These are phyloP conservation scores for Linum trigynum DNA, from an alignment of 345 rosid species.

Conservation along the genomic window DNA sequence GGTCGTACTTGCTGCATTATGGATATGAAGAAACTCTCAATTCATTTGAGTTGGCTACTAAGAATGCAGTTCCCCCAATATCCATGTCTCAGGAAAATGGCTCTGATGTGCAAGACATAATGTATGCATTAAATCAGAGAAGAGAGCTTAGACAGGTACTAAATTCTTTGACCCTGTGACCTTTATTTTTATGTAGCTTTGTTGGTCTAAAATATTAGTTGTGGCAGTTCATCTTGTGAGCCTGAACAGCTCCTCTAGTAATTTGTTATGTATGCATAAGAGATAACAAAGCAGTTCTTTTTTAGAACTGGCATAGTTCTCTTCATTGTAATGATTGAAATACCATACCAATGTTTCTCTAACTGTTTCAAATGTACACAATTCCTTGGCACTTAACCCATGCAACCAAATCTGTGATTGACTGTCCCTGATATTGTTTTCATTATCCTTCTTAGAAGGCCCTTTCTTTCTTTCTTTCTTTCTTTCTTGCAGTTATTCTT, in stretches of 20 bases:
- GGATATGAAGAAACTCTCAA: slow-evolving; percentile 88
- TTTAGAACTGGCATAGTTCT: too few species aligned
- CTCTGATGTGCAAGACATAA: slow-evolving; percentile 45
- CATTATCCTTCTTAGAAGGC: neutral
- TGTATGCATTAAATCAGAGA: slow-evolving; percentile 65
- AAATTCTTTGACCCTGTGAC: slow-evolving; percentile 3
- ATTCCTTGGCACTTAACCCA: too few species aligned
- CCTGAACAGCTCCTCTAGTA: too few species aligned
- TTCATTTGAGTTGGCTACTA: slow-evolving; percentile 72
- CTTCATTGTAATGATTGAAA: too few species aligned
- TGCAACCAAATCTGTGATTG: too few species aligned
- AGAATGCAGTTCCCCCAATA: slow-evolving; percentile 63
- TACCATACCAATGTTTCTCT: too few species aligned
- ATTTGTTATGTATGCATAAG: too few species aligned
- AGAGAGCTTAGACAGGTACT: slow-evolving; percentile 72
- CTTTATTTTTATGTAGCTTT: neutral
- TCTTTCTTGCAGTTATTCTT: neutral
- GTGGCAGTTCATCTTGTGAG: too few species aligned
- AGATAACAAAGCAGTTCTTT: too few species aligned
- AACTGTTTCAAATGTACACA: too few species aligned
- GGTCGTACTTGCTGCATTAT: slow-evolving; percentile 78
- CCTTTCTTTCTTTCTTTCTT: neutral
- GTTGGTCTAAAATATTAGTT: neutral
- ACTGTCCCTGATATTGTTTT: too few species aligned
- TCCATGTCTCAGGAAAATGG: slow-evolving; percentile 51